phyloP scores from a whole-genome alignment of 495 filamentous ascomycete species.

The Tetracladium setigerum region DNA sequence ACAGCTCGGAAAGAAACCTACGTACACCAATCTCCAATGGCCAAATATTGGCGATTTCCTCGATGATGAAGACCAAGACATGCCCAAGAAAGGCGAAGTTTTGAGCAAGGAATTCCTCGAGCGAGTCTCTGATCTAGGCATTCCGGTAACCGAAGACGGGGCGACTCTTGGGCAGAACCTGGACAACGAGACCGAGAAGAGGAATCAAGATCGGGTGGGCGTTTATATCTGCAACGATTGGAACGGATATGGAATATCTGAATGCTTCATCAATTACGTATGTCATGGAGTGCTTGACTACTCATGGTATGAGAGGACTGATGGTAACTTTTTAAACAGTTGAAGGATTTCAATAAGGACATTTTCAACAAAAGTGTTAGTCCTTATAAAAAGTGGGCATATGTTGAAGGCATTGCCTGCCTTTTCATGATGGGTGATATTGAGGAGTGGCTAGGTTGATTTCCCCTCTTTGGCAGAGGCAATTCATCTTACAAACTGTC shows the following conservation, averaged over 20 bases:
- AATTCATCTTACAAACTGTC: slow-evolving; percentile 3
- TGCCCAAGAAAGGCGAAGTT: slow-evolving; percentile 4
- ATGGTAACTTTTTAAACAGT: neutral
- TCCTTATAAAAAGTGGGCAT: slow-evolving; percentile 28
- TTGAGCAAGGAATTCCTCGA: neutral
- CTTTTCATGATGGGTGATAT: slow-evolving; percentile 14
- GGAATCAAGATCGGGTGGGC: slow-evolving; percentile 30
- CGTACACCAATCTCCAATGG: slow-evolving; percentile 6
- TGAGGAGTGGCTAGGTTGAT: slow-evolving; percentile 13
- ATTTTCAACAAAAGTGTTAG: slow-evolving; percentile 24
- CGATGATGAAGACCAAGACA: slow-evolving; percentile 11
- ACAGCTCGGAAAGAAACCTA: slow-evolving; percentile 6
- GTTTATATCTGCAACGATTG: slow-evolving; percentile 37
- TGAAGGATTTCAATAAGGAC: slow-evolving; percentile 31
- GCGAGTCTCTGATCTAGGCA: slow-evolving; percentile 5
- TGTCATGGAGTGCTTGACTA: neutral
- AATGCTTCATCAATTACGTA: slow-evolving; percentile 33
- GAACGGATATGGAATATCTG: slow-evolving; percentile 29
- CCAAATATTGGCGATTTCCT: slow-evolving; percentile 4
- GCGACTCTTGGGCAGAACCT: neutral
- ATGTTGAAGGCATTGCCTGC: slow-evolving; percentile 21
- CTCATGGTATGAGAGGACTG: neutral
- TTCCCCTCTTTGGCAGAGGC: neutral
- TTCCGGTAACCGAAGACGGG: slow-evolving; percentile 2
- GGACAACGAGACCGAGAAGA: slow-evolving; percentile 15